phyloP scores from a whole-genome alignment of 2,329 filamentous ascomycete genomes.

The Ceratocystis ficicola region DNA sequence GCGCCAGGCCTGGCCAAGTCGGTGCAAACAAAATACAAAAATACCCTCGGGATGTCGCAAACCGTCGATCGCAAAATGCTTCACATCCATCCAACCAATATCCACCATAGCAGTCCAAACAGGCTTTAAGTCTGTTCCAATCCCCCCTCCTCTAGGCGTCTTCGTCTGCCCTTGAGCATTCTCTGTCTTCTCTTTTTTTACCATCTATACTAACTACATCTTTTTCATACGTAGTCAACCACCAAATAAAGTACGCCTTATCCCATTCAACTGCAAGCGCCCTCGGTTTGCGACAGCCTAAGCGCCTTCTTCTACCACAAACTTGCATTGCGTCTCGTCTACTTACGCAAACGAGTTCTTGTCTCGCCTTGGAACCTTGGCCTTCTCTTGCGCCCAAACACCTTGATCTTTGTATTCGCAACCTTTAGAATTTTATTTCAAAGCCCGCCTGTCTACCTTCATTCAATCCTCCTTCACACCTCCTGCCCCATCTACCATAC shows the following conservation, averaged over 20 bases:
- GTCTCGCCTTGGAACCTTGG: too few species aligned
- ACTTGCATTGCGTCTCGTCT: neutral
- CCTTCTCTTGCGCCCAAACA: neutral
- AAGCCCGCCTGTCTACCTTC: neutral
- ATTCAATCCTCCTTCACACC: neutral
- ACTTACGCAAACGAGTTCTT: neutral
- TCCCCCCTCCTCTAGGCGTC: neutral
- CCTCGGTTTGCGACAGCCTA: conserved; percentile 7
- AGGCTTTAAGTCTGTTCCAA: neutral
- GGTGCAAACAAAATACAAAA: neutral
- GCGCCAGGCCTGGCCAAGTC: neutral
- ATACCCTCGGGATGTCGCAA: neutral
- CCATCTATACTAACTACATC: neutral
- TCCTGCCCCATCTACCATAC: too few species aligned
- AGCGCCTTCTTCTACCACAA: conserved; percentile 5
- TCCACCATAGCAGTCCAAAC: neutral
- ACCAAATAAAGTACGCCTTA: neutral
- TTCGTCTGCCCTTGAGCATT: neutral
- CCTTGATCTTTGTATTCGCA: neutral
- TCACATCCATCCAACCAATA: neutral
- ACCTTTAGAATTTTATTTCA: neutral
- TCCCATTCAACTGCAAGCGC: conserved; percentile 6
- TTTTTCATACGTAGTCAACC: neutral
- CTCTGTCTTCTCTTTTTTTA: neutral
- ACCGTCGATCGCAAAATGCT: neutral